Evolutionary conservation across 768 basidiomycete genomes (phyloP), one percentile per base, ranked within the genome.

Genomic region (Termitomyces sp.): DNA sequence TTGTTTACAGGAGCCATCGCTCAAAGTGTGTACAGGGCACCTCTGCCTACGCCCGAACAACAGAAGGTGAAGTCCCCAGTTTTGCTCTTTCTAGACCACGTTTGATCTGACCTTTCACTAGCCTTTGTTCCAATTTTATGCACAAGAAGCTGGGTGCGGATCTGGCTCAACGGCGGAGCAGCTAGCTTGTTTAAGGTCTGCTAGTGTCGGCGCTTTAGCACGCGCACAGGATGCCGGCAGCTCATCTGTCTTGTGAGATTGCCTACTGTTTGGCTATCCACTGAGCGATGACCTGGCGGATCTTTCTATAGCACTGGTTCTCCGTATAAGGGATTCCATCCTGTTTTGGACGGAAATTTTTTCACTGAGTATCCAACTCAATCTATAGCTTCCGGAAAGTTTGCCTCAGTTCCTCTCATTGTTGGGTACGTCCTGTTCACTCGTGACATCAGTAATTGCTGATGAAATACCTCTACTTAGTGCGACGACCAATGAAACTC

Each of bases 401-500:
- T 84, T 58, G 71, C 76, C 1, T 70, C 74, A n/a, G 81, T 87
- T 4, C 81, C 85, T 6, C 67, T 88, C 3, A 81, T 90, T 36
- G 80, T 85, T 36, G 85, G 86, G 87, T 87, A 66, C 20, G 77
- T 69, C 20, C 46, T 32, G 5, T 48, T 48, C 51, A 38, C 8
- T 35, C 16, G 24, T 39, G 20, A 20, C n/a, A 7, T 51, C 11
- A 8, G 16, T 12, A 8, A 35, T 46, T 28, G 42, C 58, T 35
- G 38, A 16, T 7, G 32, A 49, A 40, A 22, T 28, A 11, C 38
- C 15, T 60, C 4, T 57, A n/a, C n/a, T n/a, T n/a, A 78, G 87
- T 2, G 74, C 85, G 0, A 85, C 84, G 3, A 82, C 84, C 7
- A 86, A 89, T 54, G 86, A 89, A 67, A 84, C 87, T 1, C 69